These are phyloP conservation scores for Yamadazyma trypodendri DNA, from an alignment of 1,139 yeast species.

Conservation along the genomic window DNA sequence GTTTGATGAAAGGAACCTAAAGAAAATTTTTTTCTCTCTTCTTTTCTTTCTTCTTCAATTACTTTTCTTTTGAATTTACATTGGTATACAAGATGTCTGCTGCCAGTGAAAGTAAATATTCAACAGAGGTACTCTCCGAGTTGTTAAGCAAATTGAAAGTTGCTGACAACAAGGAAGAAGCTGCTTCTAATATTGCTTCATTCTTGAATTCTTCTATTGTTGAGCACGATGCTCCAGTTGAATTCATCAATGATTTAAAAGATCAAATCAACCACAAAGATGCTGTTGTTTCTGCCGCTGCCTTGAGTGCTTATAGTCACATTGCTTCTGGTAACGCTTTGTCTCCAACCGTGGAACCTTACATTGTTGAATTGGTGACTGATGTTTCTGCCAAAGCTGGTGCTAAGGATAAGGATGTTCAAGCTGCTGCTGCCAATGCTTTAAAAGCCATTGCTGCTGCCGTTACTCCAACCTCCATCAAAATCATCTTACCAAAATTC, in stretches of 20 bases:
- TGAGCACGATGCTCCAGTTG: conserved; percentile 96
- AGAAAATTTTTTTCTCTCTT: conserved; percentile 8
- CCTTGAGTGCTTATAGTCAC: conserved; percentile 80
- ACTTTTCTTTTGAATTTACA: conserved; percentile 11
- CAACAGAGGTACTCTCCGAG: conserved; percentile 85
- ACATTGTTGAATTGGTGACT: conserved; percentile 71
- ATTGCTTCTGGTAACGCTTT: conserved; percentile 79
- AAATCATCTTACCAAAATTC: conserved; percentile 82
- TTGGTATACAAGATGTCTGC: conserved; percentile 45
- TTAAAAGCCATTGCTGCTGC: conserved; percentile 74
- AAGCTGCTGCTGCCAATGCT: conserved; percentile 69
- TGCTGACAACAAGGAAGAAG: conserved; percentile 86
- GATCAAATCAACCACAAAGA: conserved; percentile 77
- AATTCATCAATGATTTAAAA: conserved; percentile 76
- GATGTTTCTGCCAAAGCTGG: conserved; percentile 78
- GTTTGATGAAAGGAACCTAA: background rate
- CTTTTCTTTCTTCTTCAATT: conserved; percentile 10
- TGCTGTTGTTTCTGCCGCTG: conserved; percentile 61
- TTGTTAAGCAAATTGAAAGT: conserved; percentile 89
- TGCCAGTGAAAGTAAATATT: conserved; percentile 63
- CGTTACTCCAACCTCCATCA: conserved; percentile 90
- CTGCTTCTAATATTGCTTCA: conserved; percentile 87
- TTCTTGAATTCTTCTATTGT: conserved; percentile 96
- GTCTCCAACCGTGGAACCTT: conserved; percentile 94
- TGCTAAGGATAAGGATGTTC: conserved; percentile 81